These are phyloP conservation scores for Zygnema circumcarinatum DNA, from an alignment of 139 green algal species.

Conservation along the genomic window DNA sequence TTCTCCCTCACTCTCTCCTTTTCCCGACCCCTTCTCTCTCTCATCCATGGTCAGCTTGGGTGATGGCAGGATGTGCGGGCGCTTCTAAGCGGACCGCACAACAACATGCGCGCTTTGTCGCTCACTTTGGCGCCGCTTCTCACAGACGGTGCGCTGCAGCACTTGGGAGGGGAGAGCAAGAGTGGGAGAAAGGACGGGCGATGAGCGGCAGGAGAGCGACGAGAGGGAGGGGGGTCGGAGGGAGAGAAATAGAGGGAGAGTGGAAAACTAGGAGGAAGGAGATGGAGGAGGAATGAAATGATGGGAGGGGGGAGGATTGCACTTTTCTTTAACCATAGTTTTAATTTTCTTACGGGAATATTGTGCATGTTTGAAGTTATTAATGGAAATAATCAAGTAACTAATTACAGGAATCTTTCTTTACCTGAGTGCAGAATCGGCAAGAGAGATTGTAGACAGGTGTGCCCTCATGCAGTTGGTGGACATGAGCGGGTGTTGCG, in stretches of 20 bases:
- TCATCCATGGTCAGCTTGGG: too few relatives aligned
- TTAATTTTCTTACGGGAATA: too few relatives aligned
- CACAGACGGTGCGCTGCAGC: neutral
- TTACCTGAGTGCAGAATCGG: neutral
- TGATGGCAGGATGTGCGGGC: neutral
- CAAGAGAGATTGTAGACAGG: neutral
- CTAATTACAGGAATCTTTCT: neutral
- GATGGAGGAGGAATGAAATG: neutral
- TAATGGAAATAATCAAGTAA: neutral
- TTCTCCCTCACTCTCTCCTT: too few relatives aligned
- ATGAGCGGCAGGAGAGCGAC: neutral
- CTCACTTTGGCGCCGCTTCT: neutral
- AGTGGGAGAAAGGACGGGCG: neutral
- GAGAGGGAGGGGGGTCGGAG: too few relatives aligned
- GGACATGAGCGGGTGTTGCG: neutral
- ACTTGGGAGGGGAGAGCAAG: neutral
- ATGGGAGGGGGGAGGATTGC: too few relatives aligned
- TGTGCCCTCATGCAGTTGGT: slow-evolving; percentile 3
- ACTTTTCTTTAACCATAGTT: too few relatives aligned
- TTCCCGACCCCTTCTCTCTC: too few relatives aligned
- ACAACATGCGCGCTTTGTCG: neutral
- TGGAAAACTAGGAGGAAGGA: slow-evolving; percentile 1
- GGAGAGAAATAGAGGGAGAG: too few relatives aligned
- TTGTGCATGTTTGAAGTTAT: neutral
- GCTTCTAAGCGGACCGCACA: neutral